Percentiles rank a stretch among this genome's conserved stretches.
These are phyloP conservation scores for Cucumis melo DNA, from an alignment of 306 rosid genomes.

Conservation along the genomic window DNA sequence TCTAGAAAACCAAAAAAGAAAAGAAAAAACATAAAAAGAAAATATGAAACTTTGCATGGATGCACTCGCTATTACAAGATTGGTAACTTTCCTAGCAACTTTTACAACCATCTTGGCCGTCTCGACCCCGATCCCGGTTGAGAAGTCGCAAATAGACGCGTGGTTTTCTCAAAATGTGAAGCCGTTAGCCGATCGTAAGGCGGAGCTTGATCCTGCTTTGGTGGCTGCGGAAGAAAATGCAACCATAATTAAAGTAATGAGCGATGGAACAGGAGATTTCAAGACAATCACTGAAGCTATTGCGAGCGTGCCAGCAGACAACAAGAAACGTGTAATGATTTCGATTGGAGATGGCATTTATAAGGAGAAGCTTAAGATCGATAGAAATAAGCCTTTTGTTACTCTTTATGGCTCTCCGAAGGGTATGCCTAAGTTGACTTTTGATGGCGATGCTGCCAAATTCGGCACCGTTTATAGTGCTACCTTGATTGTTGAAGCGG, in stretches of 20 bases:
- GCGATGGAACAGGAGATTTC: slow-evolving; percentile 35
- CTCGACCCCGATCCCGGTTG: not conserved
- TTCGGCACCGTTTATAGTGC: slow-evolving; percentile 61
- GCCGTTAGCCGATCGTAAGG: not conserved
- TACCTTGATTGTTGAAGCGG: slow-evolving; percentile 16
- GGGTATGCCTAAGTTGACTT: slow-evolving; percentile 25
- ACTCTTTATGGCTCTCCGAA: slow-evolving; percentile 23
- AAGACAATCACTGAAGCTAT: slow-evolving; percentile 40
- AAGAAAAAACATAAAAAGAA: not conserved
- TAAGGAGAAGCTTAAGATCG: slow-evolving; percentile 43
- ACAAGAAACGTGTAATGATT: slow-evolving; percentile 33
- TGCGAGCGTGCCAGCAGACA: slow-evolving; percentile 32
- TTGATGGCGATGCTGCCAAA: slow-evolving; percentile 18
- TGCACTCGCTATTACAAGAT: not conserved
- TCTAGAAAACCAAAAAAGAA: too few relatives aligned
- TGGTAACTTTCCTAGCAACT: not conserved
- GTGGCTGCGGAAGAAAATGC: slow-evolving; percentile 22
- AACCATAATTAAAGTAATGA: slow-evolving; percentile 23
- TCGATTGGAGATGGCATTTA: slow-evolving; percentile 39
- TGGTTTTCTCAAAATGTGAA: slow-evolving; percentile 33
- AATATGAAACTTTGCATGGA: not conserved
- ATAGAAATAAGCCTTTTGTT: slow-evolving; percentile 27
- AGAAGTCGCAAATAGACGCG: not conserved
- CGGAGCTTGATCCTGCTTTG: slow-evolving; percentile 20
- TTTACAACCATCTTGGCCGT: not conserved